Evolutionary conservation across 441 rosid genomes (phyloP).

Genomic region (Pelargonium cotyledonis): DNA sequence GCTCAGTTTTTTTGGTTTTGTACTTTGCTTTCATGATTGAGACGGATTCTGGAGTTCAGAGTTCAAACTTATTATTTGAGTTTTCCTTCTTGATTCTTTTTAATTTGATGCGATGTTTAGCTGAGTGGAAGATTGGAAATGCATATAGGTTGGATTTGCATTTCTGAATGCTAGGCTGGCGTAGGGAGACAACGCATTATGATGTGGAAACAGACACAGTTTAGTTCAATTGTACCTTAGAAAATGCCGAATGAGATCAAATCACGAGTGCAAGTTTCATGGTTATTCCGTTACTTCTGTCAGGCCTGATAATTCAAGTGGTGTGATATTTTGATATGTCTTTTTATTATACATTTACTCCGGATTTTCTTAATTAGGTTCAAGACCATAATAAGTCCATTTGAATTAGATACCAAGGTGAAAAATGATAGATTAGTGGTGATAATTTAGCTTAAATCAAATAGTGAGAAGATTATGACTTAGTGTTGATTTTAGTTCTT

Average conservation of each 20-base stretch:
- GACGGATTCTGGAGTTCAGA: neutral
- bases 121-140: constrained; percentile 15
- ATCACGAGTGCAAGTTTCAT: neutral
- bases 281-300: neutral
- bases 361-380: neutral
- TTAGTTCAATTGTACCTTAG: neutral
- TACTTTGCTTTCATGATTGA: neutral
- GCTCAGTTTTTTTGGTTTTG: constrained; percentile 8
- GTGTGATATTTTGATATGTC: neutral
- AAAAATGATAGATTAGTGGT: no score
- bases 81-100: constrained; percentile 1
- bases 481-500: neutral
- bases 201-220: neutral
- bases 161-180: neutral
- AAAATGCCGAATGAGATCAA: neutral
- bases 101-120: constrained; percentile 15
- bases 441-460: neutral
- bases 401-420: no score
- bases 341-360: neutral
- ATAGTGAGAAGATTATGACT: neutral
- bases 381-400: neutral
- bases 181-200: neutral
- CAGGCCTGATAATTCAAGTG: neutral
- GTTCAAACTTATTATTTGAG: constrained; percentile 3
- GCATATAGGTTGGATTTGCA: neutral